phyloP scores from a whole-genome alignment of 1,284 basidiomycete genomes.

The Boletus nobilissimus region DNA sequence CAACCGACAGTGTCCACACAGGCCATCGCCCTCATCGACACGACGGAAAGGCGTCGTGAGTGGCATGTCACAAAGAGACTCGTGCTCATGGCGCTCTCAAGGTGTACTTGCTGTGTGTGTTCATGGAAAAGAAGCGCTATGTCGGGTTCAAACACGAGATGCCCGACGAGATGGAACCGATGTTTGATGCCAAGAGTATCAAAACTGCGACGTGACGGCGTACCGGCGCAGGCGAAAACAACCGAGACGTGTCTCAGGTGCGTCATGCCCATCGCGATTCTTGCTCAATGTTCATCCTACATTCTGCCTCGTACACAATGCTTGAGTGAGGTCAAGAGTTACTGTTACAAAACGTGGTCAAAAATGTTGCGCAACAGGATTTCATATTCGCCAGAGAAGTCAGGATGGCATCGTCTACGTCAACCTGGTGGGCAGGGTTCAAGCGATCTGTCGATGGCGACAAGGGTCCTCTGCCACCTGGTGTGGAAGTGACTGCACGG shows the following conservation, averaged over 20 bases:
- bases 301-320: slow-evolving; percentile 90
- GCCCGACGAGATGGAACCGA: slow-evolving; percentile 80
- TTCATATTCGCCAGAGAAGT: slow-evolving; percentile 97
- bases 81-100: slow-evolving; percentile 46
- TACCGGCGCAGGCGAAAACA: slow-evolving; percentile 90
- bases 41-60: slow-evolving; percentile 71
- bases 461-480: slow-evolving; percentile 88
- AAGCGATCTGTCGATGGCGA: slow-evolving; percentile 59
- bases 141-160: slow-evolving; percentile 96
- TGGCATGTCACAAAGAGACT: no score
- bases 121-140: slow-evolving; percentile 97
- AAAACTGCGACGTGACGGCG: slow-evolving; percentile 94
- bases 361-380: slow-evolving; percentile 89
- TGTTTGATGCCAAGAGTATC: slow-evolving; percentile 97
- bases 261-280: background rate
- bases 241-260: slow-evolving; percentile 89
- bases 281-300: background rate
- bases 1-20: slow-evolving; percentile 42
- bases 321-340: slow-evolving; percentile 88
- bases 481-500: slow-evolving; percentile 86
- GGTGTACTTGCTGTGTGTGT: slow-evolving; percentile 93
- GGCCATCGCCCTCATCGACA: slow-evolving; percentile 88
- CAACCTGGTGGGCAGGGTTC: background rate
- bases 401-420: slow-evolving; percentile 62
- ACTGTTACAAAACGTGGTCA: slow-evolving; percentile 87